These are phyloP conservation scores for Calophaca sinica DNA, from an alignment of 306 rosid species.

Conservation along the genomic window DNA sequence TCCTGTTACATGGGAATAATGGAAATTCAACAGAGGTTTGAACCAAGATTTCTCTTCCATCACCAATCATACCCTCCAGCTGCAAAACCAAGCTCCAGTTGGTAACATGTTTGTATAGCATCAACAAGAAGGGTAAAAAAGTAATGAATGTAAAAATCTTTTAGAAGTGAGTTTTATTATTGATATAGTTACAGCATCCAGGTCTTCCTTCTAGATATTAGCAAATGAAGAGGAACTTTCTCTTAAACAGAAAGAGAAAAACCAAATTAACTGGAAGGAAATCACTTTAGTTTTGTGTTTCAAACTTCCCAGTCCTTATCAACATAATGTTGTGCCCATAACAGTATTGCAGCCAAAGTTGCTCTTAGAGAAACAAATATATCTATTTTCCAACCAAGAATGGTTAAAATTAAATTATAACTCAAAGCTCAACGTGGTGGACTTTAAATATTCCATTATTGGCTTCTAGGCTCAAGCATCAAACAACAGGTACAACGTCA, in stretches of 20 bases:
- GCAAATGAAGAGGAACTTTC: constrained; percentile 33
- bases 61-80: constrained; percentile 45
- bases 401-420: constrained; percentile 29
- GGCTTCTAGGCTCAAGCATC: constrained; percentile 48
- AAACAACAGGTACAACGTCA: constrained; percentile 49
- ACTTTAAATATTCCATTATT: constrained; percentile 40
- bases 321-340: constrained; percentile 60
- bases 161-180: constrained; percentile 48
- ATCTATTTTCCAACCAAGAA: constrained; percentile 44
- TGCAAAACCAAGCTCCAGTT: constrained; percentile 52
- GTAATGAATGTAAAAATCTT: constrained; percentile 54
- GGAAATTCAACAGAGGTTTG: constrained; percentile 45
- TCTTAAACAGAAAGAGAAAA: background rate
- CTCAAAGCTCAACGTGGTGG: background rate
- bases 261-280: background rate
- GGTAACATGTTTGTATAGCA: constrained; percentile 61
- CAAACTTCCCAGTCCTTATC: constrained; percentile 58
- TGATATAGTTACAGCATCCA: constrained; percentile 39
- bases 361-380: constrained; percentile 33
- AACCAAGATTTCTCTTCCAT: constrained; percentile 55
- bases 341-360: constrained; percentile 56
- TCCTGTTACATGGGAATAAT: constrained; percentile 41
- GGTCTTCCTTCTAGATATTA: constrained; percentile 38
- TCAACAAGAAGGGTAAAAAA: constrained; percentile 34
- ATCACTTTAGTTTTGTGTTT: constrained; percentile 53